phyloP scores from a whole-genome alignment of 1,284 basidiomycete genomes.

The Leccinum angustisporum region DNA sequence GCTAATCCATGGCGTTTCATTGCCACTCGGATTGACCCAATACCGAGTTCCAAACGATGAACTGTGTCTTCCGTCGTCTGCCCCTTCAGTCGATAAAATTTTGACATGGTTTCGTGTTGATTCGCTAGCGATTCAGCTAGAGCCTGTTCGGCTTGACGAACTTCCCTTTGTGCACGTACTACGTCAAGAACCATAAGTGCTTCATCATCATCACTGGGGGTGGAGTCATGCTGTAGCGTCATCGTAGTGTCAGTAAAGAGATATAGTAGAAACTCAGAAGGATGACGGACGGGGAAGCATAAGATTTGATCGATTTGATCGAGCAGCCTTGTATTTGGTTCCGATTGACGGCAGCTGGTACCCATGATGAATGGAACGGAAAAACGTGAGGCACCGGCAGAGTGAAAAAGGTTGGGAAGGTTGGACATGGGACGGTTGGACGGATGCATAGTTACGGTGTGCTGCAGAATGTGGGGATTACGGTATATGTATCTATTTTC shows the following conservation, averaged over 20 bases:
- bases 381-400: not conserved
- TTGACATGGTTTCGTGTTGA: not conserved
- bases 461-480: no score
- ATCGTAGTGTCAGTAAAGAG: not conserved
- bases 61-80: not conserved
- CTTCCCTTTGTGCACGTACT: not conserved
- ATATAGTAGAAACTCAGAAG: not conserved
- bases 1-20: not conserved
- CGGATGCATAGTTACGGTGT: not conserved
- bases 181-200: not conserved
- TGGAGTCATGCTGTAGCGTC: not conserved
- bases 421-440: not conserved
- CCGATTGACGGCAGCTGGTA: not conserved
- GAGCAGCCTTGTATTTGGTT: not conserved
- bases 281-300: not conserved
- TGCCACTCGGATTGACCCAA: not conserved
- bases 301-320: not conserved
- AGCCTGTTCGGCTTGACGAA: not conserved
- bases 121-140: not conserved
- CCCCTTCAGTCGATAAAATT: not conserved
- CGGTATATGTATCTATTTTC: no score
- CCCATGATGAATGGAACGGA: not conserved
- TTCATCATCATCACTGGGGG: not conserved
- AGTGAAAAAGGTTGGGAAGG: not conserved
- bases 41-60: not conserved